Percentiles rank a stretch among this genome's conserved stretches.
Conservation (phyloP, 179 eudicot genomes). For the Beta macrorhiza region DNA sequence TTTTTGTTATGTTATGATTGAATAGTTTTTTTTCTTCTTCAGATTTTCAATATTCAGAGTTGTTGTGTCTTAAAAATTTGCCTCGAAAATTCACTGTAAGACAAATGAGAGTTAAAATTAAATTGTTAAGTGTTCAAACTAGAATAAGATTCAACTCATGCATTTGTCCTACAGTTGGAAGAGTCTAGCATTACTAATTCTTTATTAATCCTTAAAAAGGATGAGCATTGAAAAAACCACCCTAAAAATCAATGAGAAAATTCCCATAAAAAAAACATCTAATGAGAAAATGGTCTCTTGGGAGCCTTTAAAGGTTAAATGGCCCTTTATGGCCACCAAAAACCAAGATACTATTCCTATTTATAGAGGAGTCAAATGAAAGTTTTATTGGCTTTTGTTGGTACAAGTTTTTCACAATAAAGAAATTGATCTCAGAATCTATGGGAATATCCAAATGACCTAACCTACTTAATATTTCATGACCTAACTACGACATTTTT, state of each 20-base stretch:
- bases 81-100: too few species aligned
- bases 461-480: slow-evolving; percentile 16
- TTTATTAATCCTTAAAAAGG: neutral
- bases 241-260: neutral
- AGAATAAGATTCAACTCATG: neutral
- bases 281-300: slow-evolving; percentile 23
- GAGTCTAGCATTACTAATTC: neutral
- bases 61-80: too few species aligned
- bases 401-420: neutral
- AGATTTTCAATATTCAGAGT: too few species aligned
- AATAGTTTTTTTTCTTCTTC: too few species aligned
- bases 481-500: slow-evolving; percentile 17
- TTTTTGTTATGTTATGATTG: too few species aligned
- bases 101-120: too few species aligned
- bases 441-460: slow-evolving; percentile 37
- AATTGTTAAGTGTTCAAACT: too few species aligned
- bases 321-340: slow-evolving; percentile 20
- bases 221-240: neutral
- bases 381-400: slow-evolving; percentile 8
- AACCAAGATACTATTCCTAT: slow-evolving; percentile 30
- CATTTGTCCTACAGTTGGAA: neutral
- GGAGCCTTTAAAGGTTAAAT: slow-evolving; percentile 18
- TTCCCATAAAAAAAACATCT: neutral
- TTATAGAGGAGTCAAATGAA: slow-evolving; percentile 19
- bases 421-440: slow-evolving; percentile 28